phyloP scores from a whole-genome alignment of 2,329 filamentous ascomycete genomes.

The Venturia carpophila region DNA sequence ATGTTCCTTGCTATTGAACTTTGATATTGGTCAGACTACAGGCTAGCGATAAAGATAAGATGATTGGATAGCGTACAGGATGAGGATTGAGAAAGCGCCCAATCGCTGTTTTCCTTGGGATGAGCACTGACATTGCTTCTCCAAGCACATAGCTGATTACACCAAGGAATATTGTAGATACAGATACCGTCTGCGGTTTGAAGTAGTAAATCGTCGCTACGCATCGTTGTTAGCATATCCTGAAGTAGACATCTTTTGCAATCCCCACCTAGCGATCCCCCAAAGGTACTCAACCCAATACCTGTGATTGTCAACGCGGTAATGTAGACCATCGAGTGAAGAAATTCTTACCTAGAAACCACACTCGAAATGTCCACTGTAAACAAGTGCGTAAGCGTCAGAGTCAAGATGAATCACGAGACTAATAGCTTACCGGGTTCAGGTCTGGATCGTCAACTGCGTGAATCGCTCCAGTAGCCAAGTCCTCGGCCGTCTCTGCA shows the following conservation, averaged over 20 bases:
- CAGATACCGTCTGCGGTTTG: slow-evolving; percentile 40
- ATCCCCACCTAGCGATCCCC: slow-evolving; percentile 35
- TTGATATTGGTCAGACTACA: slow-evolving; percentile 25
- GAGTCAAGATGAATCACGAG: too few relatives aligned
- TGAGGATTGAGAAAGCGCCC: slow-evolving; percentile 34
- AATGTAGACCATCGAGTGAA: not conserved
- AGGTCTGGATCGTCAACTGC: slow-evolving; percentile 17
- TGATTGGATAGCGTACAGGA: slow-evolving; percentile 31
- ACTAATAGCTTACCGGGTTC: slow-evolving; percentile 2
- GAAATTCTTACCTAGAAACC: slow-evolving; percentile 14
- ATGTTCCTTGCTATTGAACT: slow-evolving; percentile 32
- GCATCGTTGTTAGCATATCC: slow-evolving; percentile 27
- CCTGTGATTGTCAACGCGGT: slow-evolving; percentile 2
- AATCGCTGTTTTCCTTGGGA: slow-evolving; percentile 32
- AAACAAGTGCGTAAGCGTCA: not conserved
- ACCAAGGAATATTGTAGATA: slow-evolving; percentile 40
- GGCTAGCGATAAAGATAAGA: slow-evolving; percentile 37
- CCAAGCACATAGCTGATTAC: slow-evolving; percentile 40
- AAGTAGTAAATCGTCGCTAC: slow-evolving; percentile 38
- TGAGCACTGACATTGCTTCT: slow-evolving; percentile 31
- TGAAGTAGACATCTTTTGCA: slow-evolving; percentile 42
- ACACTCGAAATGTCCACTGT: slow-evolving; percentile 19
- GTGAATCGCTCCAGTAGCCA: slow-evolving; percentile 9
- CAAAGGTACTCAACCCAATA: slow-evolving; percentile 17
- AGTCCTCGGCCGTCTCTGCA: slow-evolving; percentile 11